A percentile compares a stretch with the other conserved stretches of the same genome.
Evolutionary conservation across 2,329 filamentous ascomycete genomes (phyloP).

Genomic region (Metarhizium anisopliae): DNA sequence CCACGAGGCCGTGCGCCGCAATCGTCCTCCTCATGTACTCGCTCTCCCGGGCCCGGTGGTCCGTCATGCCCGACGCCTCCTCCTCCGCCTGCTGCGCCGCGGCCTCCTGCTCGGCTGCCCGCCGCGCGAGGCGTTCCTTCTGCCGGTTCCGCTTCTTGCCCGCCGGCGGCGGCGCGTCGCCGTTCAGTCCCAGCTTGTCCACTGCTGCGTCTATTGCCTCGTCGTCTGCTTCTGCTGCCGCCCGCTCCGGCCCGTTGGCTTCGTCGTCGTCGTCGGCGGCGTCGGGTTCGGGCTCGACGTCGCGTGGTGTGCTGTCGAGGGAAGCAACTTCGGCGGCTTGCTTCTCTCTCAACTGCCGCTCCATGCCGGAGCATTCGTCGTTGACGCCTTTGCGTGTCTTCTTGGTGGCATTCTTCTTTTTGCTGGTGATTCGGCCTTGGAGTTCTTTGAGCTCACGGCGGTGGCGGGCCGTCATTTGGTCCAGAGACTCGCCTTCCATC

Average conservation of each 20-base stretch:
- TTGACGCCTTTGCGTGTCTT: constrained; percentile 69
- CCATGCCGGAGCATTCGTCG: constrained; percentile 64
- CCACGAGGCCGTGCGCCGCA: constrained; percentile 51
- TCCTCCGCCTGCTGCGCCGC: constrained; percentile 56
- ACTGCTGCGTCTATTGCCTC: constrained; percentile 8
- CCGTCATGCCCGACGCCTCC: constrained; percentile 67
- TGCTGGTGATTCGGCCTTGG: constrained; percentile 76
- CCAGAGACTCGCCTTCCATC: constrained; percentile 47
- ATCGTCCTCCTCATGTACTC: constrained; percentile 62
- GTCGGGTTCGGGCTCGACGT: constrained; percentile 7
- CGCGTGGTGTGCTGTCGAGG: constrained; percentile 14
- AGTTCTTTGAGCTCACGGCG: constrained; percentile 84
- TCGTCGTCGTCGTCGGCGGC: constrained; percentile 1
- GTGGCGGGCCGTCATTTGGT: constrained; percentile 71
- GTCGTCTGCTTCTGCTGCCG: constrained; percentile 2
- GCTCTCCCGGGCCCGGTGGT: constrained; percentile 63
- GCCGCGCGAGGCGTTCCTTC: constrained; percentile 81
- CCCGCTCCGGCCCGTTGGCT: not conserved
- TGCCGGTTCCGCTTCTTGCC: constrained; percentile 78
- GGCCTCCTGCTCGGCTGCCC: constrained; percentile 75
- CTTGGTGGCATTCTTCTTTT: constrained; percentile 95
- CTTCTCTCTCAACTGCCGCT: constrained; percentile 55
- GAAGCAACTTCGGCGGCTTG: constrained; percentile 53
- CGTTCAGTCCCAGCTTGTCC: not conserved
- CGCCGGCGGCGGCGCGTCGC: constrained; percentile 4